A percentile compares a stretch with the other conserved stretches of the same genome.
Conservation (phyloP, 1,284 basidiomycete genomes). For the Thecaphora thlaspeos region DNA sequence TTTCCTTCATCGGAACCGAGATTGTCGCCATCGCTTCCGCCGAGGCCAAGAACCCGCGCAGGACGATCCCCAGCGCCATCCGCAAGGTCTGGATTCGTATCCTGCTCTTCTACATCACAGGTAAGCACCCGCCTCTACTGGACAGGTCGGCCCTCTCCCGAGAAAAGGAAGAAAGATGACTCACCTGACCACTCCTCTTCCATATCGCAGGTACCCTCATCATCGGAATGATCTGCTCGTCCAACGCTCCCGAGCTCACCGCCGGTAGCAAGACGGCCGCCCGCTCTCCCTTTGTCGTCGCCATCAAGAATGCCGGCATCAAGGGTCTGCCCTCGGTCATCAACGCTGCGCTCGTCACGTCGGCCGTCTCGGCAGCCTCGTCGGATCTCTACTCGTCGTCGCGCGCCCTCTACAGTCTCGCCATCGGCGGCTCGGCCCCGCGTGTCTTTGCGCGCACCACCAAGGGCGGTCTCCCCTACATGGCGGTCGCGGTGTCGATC, state of each 20-base stretch:
- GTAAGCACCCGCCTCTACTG: too few species aligned
- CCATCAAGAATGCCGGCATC: slow-evolving; percentile 47
- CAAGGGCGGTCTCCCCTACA: slow-evolving; percentile 72
- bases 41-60: slow-evolving; percentile 62
- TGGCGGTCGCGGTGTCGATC: slow-evolving; percentile 69
- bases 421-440: slow-evolving; percentile 76
- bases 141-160: too few species aligned
- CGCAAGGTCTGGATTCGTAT: slow-evolving; percentile 50
- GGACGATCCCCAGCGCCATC: slow-evolving; percentile 45
- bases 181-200: too few species aligned
- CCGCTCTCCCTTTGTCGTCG: slow-evolving; percentile 55
- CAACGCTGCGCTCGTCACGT: slow-evolving; percentile 74
- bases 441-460: slow-evolving; percentile 69
- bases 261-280: slow-evolving; percentile 32
- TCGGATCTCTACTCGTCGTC: slow-evolving; percentile 79
- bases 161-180: too few species aligned
- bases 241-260: slow-evolving; percentile 39
- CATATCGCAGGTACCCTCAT: slow-evolving; percentile 62
- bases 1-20: slow-evolving; percentile 78
- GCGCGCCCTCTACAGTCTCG: slow-evolving; percentile 72
- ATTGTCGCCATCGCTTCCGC: slow-evolving; percentile 80
- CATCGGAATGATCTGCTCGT: slow-evolving; percentile 46
- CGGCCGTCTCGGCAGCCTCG: slow-evolving; percentile 81
- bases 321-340: slow-evolving; percentile 62
- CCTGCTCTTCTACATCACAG: slow-evolving; percentile 50